Conservation (phyloP, 2,329 filamentous ascomycete species). For the Penicillium sp. region DNA sequence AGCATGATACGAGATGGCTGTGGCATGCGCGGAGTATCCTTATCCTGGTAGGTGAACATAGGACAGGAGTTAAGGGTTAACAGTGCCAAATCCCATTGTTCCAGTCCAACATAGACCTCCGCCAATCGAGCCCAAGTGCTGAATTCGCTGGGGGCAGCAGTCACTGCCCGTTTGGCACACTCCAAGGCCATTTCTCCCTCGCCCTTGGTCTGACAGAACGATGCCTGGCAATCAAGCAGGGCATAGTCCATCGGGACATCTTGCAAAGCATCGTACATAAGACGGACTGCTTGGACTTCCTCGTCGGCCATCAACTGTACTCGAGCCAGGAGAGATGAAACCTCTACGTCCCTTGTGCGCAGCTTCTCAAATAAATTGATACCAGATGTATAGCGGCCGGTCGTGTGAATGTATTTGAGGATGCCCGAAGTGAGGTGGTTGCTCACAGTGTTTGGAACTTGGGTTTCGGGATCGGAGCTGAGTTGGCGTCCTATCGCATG, state of each 20-base stretch:
- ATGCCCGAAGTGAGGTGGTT: constrained; percentile 95
- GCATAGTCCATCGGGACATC: constrained; percentile 97
- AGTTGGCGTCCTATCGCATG: constrained; percentile 75
- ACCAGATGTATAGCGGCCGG: constrained; percentile 87
- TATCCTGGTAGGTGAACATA: constrained; percentile 99
- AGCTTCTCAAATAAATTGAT: constrained; percentile 99
- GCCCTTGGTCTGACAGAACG: constrained; percentile 87
- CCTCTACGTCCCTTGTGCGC: constrained; percentile 83
- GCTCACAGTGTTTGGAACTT: constrained; percentile 94
- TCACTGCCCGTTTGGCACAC: constrained; percentile 90
- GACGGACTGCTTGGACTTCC: constrained; percentile 89
- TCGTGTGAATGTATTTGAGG: constrained; percentile 91
- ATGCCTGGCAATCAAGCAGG: constrained; percentile 89
- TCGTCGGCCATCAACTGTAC: constrained; percentile 94
- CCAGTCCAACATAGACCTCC: constrained; percentile 89
- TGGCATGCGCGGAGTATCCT: constrained; percentile 91
- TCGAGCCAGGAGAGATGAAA: constrained; percentile 86
- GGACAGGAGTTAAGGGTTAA: constrained; percentile 97
- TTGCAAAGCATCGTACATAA: constrained; percentile 84
- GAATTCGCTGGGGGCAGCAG: constrained; percentile 95
- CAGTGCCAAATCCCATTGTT: constrained; percentile 95
- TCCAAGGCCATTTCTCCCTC: constrained; percentile 84
- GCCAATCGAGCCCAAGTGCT: constrained; percentile 93
- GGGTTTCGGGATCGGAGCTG: constrained; percentile 93
- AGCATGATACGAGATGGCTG: constrained; percentile 86